These are phyloP conservation scores for Rhizopogon rudus DNA, from an alignment of 768 basidiomycete genomes.

Conservation along the genomic window DNA sequence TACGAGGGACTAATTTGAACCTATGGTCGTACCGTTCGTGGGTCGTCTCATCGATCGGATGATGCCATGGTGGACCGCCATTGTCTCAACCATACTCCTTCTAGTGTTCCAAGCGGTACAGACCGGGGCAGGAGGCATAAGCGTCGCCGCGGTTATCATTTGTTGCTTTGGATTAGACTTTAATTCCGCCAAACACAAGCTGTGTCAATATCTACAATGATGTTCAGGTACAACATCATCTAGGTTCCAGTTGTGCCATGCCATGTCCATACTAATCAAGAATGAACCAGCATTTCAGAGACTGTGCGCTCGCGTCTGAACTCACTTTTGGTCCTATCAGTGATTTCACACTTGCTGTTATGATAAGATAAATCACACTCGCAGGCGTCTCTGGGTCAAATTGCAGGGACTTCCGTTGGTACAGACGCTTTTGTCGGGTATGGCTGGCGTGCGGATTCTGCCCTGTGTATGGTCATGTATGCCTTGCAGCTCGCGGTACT, in stretches of 20 bases:
- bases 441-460: conserved; percentile 32
- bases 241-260: no score
- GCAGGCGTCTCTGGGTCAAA: conserved; percentile 30
- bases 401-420: conserved; percentile 36
- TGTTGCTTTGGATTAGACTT: conserved; percentile 36
- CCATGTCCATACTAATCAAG: not conserved
- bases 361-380: not conserved
- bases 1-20: no score
- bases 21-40: conserved; percentile 11
- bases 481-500: conserved; percentile 30
- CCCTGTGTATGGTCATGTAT: conserved; percentile 28
- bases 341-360: not conserved
- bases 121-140: conserved; percentile 31
- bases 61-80: conserved; percentile 38
- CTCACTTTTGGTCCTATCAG: conserved; percentile 21
- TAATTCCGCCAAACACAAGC: not conserved
- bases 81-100: conserved; percentile 29
- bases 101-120: conserved; percentile 27
- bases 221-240: not conserved
- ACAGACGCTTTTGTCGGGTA: conserved; percentile 31
- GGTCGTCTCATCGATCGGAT: conserved; percentile 24
- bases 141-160: conserved; percentile 34
- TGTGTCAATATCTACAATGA: not conserved
- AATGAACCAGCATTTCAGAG: conserved; percentile 17
- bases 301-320: conserved; percentile 20